A percentile compares a stretch with the other conserved stretches of the same genome.
Evolutionary conservation across 2,329 filamentous ascomycete genomes (phyloP).

Genomic region (Aspergillus quadricinctus): DNA sequence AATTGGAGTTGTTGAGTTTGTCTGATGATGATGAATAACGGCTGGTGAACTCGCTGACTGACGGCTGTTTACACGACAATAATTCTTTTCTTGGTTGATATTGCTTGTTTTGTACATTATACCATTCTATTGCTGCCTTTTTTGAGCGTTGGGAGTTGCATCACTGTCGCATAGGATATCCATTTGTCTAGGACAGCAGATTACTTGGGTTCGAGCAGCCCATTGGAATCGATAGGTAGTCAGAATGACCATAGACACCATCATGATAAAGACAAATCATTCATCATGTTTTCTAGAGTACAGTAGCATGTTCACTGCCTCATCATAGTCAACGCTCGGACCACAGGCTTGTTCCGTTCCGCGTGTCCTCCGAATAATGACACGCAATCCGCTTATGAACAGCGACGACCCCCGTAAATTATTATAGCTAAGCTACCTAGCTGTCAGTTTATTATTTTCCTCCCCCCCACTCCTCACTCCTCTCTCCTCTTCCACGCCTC

Average conservation of each 20-base stretch:
- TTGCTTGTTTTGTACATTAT: slow-evolving; percentile 17
- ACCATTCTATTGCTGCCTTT: neutral
- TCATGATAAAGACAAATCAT: neutral
- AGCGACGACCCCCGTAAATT: neutral
- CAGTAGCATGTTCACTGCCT: neutral
- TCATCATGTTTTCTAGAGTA: neutral
- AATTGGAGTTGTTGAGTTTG: slow-evolving; percentile 55
- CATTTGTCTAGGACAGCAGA: neutral
- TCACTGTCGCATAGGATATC: neutral
- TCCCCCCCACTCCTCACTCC: too few species aligned
- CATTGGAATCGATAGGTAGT: neutral
- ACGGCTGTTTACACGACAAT: neutral
- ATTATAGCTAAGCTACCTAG: too few species aligned
- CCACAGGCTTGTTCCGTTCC: slow-evolving; percentile 21
- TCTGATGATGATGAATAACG: slow-evolving; percentile 45
- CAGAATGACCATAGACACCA: neutral
- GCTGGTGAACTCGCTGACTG: neutral
- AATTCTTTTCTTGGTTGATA: slow-evolving; percentile 1
- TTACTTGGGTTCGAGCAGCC: neutral
- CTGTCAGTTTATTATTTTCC: neutral
- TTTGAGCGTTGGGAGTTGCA: slow-evolving; percentile 6
- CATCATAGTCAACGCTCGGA: slow-evolving; percentile 9
- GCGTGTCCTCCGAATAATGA: slow-evolving; percentile 13
- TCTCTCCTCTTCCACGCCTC: neutral
- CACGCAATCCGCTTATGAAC: slow-evolving; percentile 16